These are phyloP conservation scores for Ophiocordyceps sinensis DNA, from an alignment of 2,329 filamentous ascomycete genomes.

Conservation along the genomic window DNA sequence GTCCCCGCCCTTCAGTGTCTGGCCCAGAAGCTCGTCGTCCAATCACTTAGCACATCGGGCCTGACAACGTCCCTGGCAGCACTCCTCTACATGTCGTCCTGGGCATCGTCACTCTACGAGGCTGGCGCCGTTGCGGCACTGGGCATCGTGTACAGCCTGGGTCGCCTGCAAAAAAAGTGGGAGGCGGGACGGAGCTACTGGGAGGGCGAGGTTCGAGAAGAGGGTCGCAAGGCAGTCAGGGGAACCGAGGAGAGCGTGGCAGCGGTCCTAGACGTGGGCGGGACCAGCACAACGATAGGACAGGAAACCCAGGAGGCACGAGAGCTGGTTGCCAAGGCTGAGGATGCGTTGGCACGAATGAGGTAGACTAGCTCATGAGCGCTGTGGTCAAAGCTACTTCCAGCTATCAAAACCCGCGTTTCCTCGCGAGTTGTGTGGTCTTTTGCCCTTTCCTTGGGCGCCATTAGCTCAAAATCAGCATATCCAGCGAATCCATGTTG, in stretches of 20 bases:
- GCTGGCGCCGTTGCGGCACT: slow-evolving; percentile 47
- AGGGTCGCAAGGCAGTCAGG: slow-evolving; percentile 47
- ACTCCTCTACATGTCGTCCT: slow-evolving; percentile 41
- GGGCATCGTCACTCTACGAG: slow-evolving; percentile 41
- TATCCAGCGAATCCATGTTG: neutral
- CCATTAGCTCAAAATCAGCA: neutral
- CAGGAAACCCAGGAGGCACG: slow-evolving; percentile 21
- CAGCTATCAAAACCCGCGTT: neutral
- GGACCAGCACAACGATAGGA: slow-evolving; percentile 9
- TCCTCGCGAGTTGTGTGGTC: neutral
- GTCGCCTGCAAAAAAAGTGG: slow-evolving; percentile 48
- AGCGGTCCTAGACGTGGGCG: slow-evolving; percentile 24
- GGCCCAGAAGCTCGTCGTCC: slow-evolving; percentile 59
- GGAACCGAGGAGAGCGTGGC: slow-evolving; percentile 39
- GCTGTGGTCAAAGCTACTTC: neutral
- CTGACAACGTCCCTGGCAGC: slow-evolving; percentile 40
- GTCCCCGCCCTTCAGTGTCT: slow-evolving; percentile 58
- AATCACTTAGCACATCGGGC: slow-evolving; percentile 59
- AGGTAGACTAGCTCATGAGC: slow-evolving; percentile 18
- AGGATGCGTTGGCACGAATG: slow-evolving; percentile 31
- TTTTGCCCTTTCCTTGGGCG: neutral
- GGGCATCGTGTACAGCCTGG: slow-evolving; percentile 43
- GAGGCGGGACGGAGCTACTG: slow-evolving; percentile 44
- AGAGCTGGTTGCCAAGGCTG: slow-evolving; percentile 32
- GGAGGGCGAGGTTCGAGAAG: slow-evolving; percentile 53